Evolutionary conservation across 768 basidiomycete species (phyloP), one percentile per base, ranked within the genome.

Genomic region (Leccinum arenicola): DNA sequence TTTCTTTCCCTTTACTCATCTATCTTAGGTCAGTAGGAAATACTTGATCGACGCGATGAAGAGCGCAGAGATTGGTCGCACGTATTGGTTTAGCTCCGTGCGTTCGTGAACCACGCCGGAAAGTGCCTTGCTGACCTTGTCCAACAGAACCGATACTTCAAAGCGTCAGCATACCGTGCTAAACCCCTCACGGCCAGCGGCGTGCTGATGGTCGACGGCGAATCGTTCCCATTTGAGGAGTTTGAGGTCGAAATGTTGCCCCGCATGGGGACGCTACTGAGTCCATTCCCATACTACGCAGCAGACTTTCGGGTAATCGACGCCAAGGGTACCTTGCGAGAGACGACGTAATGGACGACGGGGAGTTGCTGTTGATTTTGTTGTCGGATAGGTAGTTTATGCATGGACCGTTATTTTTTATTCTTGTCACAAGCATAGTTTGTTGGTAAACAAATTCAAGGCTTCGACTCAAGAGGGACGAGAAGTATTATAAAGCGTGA

Each of bases 211-310:
- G 78, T 95, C 17, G 93, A 95, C 64, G 93, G 93, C 8, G 93
- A 95, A 73, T 66, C 74, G 5, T 87, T 83, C 65, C 88, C 88
- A 10, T 88, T 89, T 62, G 80, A 85, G 68, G 83, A 86, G 66
- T 93, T 84, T 68, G 82, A 89, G 63, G 84, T 94, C 3, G 90
- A 93, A 70, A 85, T 88, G 10, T 85, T 91, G 64, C 77, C 76
- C n/a, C 80, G 82, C 12, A 70, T 90, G 25, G 89, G 82, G 21
- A 87, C 84, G 0, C 69, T 90, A 29, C 73, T 91, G 11, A 90
- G 88, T 65, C 82, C 83, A 27, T 71, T 80, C 61, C 71, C 68
- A 9, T 56, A 73, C 60, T 91, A 87, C 62, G 84, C 81, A 12
- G 79, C 79, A 0, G 80, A 85, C 21, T 86, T 88, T 51, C 56